Conservation (phyloP, 192 early-diverging fungal genomes). For the Coemansia sp. region DNA sequence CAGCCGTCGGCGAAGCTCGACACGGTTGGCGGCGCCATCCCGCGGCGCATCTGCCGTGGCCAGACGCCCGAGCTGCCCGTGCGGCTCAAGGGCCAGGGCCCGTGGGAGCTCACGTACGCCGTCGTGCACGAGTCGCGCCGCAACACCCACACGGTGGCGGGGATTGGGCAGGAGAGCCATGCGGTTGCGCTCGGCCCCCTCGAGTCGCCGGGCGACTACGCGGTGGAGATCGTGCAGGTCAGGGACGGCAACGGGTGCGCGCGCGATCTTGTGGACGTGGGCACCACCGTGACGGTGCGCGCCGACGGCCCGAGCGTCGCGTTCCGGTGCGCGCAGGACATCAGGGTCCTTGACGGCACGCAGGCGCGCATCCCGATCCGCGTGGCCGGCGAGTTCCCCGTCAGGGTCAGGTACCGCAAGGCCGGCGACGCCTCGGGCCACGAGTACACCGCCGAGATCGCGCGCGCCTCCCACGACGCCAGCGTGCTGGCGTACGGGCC, state of each 20-base stretch:
- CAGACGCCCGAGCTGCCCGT: conserved; percentile 47
- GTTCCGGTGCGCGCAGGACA: conserved; percentile 34
- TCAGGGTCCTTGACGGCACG: conserved; percentile 37
- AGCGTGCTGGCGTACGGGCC: conserved; percentile 35
- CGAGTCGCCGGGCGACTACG: conserved; percentile 29
- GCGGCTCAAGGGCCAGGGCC: conserved; percentile 55
- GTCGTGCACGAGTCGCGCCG: conserved; percentile 30
- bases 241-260: conserved; percentile 45
- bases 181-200: conserved; percentile 28
- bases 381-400: conserved; percentile 37
- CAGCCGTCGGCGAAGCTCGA: conserved; percentile 46
- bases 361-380: conserved; percentile 33
- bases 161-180: conserved; percentile 23
- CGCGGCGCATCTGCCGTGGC: conserved; percentile 24
- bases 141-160: conserved; percentile 12
- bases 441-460: conserved; percentile 15
- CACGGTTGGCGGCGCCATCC: conserved; percentile 11
- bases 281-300: conserved; percentile 33
- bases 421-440: conserved; percentile 17
- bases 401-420: conserved; percentile 38
- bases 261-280: conserved; percentile 30
- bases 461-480: conserved; percentile 10
- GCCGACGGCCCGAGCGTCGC: conserved; percentile 32
- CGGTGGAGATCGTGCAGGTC: conserved; percentile 40
- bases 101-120: conserved; percentile 55